A percentile compares a stretch with the other conserved stretches of the same genome.
Conservation (phyloP, 768 basidiomycete genomes). For the Guyanaporus albipodus region DNA sequence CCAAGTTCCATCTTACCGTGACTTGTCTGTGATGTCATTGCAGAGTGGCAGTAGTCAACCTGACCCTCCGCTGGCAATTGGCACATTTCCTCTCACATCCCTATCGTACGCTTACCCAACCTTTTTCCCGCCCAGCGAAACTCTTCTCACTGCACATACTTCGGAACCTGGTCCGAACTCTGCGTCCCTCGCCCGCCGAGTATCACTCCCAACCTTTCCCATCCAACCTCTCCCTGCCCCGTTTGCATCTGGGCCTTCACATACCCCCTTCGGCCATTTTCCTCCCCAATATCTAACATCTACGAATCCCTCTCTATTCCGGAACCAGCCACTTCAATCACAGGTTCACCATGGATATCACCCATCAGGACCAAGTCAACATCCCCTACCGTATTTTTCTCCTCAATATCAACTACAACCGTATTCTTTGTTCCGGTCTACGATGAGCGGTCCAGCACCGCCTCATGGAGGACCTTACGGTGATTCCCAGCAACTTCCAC, state of each 20-base stretch:
- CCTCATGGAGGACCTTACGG: slow-evolving; percentile 20
- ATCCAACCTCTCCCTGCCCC: slow-evolving; percentile 18
- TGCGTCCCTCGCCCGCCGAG: neutral
- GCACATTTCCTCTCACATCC: neutral
- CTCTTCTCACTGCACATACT: neutral
- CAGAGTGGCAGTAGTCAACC: too few species aligned
- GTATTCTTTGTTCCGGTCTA: slow-evolving; percentile 31
- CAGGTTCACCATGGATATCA: slow-evolving; percentile 37
- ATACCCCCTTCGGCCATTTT: slow-evolving; percentile 35
- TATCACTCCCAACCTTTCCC: slow-evolving; percentile 18
- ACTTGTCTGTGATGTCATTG: neutral
- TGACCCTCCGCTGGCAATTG: neutral
- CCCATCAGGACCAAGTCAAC: slow-evolving; percentile 34
- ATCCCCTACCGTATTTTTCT: slow-evolving; percentile 39
- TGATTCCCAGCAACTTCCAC: slow-evolving; percentile 13
- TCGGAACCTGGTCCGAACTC: neutral
- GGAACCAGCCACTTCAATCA: slow-evolving; percentile 29
- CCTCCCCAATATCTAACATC: slow-evolving; percentile 48
- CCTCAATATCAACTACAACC: slow-evolving; percentile 32
- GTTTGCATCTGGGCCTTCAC: slow-evolving; percentile 27
- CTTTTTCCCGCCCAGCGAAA: neutral
- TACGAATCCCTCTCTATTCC: slow-evolving; percentile 32
- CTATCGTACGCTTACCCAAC: neutral
- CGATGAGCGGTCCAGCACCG: slow-evolving; percentile 15
- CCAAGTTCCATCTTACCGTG: too few species aligned